Base-by-base conservation (phyloP, 768 basidiomycete genomes). In the Termitomyces sp. region DNA sequence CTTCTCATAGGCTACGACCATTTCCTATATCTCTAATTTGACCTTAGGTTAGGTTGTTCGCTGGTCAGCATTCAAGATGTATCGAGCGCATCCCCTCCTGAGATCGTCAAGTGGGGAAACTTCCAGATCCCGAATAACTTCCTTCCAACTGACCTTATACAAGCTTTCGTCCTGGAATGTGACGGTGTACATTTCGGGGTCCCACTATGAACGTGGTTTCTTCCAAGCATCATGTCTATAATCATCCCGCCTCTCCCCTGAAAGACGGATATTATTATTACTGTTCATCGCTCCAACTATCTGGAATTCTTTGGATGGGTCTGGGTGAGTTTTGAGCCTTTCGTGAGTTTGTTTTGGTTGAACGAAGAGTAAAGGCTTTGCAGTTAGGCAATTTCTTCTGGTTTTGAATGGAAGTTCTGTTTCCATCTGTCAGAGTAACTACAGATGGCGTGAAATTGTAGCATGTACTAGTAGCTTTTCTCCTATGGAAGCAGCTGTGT, bases 151-250 rank as follows among this genome's bases (percentile, higher is more conserved):
- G 37, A 38, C 37, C 20, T 15, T 31, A 17, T 40, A 32, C 17
- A 5, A 43, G n/a, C 38, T 29, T 40, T 38, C 52, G 47, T 49
- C 15, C 37, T 15, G 15, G 25, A 25, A 31, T 43, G 17, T 55
- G 54, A 55, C 55, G 34, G 17, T 31, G 38, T 31, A 31, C 31
- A 56, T 12, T 56, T 32, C 40, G 55, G 55, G 55, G 55, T 56
- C 42, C 55, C 14, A 31, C 17, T 34, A 45, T 34, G 42, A 11
- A 4, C 10, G 20, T 29, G 29, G 14, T 15, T 29, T 15, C 38
- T 50, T 50, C 10, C 32, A 42, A 42, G 29, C 1, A 5, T 42
- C 43, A 40, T 43, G 43, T 54, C 5, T 15, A 4, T 38, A 29
- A 42, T 6, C 17, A 32, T 43, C 42, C 32, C 40, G 40, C 17